Base-by-base conservation (phyloP, 2,329 filamentous ascomycete genomes). In the Penicillium capsulatum region DNA sequence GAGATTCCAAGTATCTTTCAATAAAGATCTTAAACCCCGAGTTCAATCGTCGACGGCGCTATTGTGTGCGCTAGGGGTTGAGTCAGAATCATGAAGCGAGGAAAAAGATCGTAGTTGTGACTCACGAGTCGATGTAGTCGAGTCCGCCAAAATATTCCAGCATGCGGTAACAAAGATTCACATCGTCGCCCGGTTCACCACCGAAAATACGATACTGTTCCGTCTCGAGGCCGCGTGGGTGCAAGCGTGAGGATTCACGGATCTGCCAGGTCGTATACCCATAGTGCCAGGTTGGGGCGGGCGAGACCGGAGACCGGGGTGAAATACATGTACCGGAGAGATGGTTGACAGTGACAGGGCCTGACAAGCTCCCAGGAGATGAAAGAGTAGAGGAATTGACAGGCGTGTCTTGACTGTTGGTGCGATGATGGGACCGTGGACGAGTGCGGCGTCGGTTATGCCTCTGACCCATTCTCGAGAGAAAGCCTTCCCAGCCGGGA, bases 111-210 rank as follows among this genome's bases (percentile, higher is more conserved):
- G 20, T 27, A 10, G 17, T 15, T 3, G 33, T n/a, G 31, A 62
- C 60, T 65, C 50, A 67, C 60, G 59, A 55, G 41, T 71, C 58
- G 44, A 73, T 68, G 54, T 70, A 74, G 47, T 73, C 69, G 50
- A 74, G 64, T 38, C 66, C 66, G 50, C 60, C 68, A 42, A 73
- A 73, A 40, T 69, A 71, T 49, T 72, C 69, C 44, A 72, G 59
- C 71, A 74, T 74, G 39, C 65, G 65, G 51, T 67, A 67, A 53
- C 70, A 72, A 30, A 74, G 61, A 39, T 49, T 59, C 44, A 64
- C 52, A 44, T 70, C 66, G 43, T 70, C 68, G 20, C 66, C 67
- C 11, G 66, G 64, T 47, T 68, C 67, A 9, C 66, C 68, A 17
- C 68, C 68, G 47, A 70, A 71, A 3, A 71, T 57, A 39, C 69